Percentiles rank a stretch among this genome's conserved stretches.
These are phyloP conservation scores for Saccharomycopsis synnaedendra DNA, from an alignment of 805 yeast genomes.

Conservation along the genomic window DNA sequence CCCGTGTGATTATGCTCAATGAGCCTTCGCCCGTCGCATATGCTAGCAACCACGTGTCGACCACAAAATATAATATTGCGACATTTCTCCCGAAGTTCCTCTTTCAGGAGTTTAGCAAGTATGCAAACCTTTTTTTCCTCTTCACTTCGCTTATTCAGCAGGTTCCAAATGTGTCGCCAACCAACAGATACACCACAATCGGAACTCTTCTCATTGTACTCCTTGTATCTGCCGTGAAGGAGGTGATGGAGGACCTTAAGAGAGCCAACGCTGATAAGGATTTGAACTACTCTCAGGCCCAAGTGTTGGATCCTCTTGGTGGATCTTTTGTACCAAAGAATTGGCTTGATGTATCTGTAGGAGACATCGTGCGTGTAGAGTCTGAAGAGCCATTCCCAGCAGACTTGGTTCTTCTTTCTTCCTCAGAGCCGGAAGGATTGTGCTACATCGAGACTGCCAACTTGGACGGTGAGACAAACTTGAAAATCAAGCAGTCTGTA, in stretches of 20 bases:
- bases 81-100: constrained; percentile 91
- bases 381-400: constrained; percentile 94
- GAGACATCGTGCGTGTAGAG: constrained; percentile 76
- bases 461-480: constrained; percentile 93
- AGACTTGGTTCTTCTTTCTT: constrained; percentile 70
- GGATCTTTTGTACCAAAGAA: constrained; percentile 56
- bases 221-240: constrained; percentile 85
- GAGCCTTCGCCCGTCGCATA: constrained; percentile 32
- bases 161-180: constrained; percentile 93
- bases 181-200: constrained; percentile 90
- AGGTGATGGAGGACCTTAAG: constrained; percentile 80
- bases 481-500: constrained; percentile 85
- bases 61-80: constrained; percentile 88
- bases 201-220: constrained; percentile 82
- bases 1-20: constrained; percentile 17
- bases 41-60: constrained; percentile 78
- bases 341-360: constrained; percentile 86
- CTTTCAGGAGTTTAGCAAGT: constrained; percentile 94
- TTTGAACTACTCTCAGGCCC: constrained; percentile 65
- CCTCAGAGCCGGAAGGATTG: constrained; percentile 96
- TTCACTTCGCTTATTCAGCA: constrained; percentile 92
- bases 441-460: constrained; percentile 97
- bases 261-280: constrained; percentile 84
- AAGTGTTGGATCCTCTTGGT: constrained; percentile 43
- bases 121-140: constrained; percentile 87